A percentile compares a stretch with the other conserved stretches of the same genome.
Conservation (phyloP, 495 filamentous ascomycete species). For the Saxophila tyrrhenica region DNA sequence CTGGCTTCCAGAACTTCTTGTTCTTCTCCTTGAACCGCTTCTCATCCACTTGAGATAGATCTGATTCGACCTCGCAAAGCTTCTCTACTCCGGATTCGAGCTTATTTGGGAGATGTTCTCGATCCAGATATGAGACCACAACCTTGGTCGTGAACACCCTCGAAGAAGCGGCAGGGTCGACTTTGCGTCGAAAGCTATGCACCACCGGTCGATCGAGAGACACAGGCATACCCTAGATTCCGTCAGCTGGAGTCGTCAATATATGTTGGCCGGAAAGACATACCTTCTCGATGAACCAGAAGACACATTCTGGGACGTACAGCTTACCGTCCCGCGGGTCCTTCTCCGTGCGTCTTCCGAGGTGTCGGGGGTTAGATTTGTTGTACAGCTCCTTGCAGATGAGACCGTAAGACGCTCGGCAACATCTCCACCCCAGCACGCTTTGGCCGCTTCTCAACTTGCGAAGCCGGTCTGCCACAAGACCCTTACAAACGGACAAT, state of each 20-base stretch:
- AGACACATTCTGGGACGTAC: slow-evolving; percentile 24
- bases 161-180: slow-evolving; percentile 25
- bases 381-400: slow-evolving; percentile 27
- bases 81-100: slow-evolving; percentile 24
- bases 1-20: slow-evolving; percentile 29
- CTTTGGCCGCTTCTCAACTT: slow-evolving; percentile 22
- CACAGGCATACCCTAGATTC: slow-evolving; percentile 29
- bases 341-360: slow-evolving; percentile 12
- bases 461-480: slow-evolving; percentile 27
- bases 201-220: slow-evolving; percentile 28
- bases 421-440: slow-evolving; percentile 27
- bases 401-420: slow-evolving; percentile 25
- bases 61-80: slow-evolving; percentile 30
- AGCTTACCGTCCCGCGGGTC: slow-evolving; percentile 24
- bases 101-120: slow-evolving; percentile 23
- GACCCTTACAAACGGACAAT: slow-evolving; percentile 32
- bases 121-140: slow-evolving; percentile 25
- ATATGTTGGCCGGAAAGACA: not conserved
- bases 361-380: slow-evolving; percentile 22
- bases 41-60: slow-evolving; percentile 28
- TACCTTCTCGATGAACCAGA: slow-evolving; percentile 27
- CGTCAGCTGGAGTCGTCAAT: not conserved
- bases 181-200: slow-evolving; percentile 30
- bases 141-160: slow-evolving; percentile 30
- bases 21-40: slow-evolving; percentile 32